A percentile compares a stretch with the other conserved stretches of the same genome.
Evolutionary conservation across 2,329 filamentous ascomycete species (phyloP).

Genomic region (Hymenotorrendiella dingleyae): DNA sequence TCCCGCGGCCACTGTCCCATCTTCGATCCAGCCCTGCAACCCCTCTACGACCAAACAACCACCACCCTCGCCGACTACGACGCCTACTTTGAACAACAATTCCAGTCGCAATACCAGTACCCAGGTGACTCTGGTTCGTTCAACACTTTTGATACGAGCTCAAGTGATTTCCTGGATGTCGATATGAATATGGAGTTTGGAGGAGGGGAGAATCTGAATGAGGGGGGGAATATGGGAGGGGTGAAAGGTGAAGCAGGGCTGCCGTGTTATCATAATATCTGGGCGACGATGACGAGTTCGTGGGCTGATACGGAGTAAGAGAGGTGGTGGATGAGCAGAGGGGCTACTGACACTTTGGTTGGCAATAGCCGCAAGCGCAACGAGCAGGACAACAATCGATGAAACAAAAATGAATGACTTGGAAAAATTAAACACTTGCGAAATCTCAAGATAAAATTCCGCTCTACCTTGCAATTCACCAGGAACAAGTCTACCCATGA

Average conservation of each 20-base stretch:
- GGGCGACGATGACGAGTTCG: slow-evolving; percentile 27
- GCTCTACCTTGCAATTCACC: too few relatives aligned
- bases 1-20: slow-evolving; percentile 21
- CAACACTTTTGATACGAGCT: not conserved
- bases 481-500: too few relatives aligned
- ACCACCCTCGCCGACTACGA: not conserved
- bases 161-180: not conserved
- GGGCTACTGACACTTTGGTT: too few relatives aligned
- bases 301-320: too few relatives aligned
- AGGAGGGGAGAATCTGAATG: not conserved
- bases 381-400: too few relatives aligned
- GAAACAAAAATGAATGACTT: too few relatives aligned
- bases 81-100: slow-evolving; percentile 1
- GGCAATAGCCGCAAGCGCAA: too few relatives aligned
- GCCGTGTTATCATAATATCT: slow-evolving; percentile 20
- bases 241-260: not conserved
- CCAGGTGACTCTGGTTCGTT: slow-evolving; percentile 1
- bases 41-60: slow-evolving; percentile 10
- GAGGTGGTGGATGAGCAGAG: too few relatives aligned
- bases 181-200: not conserved
- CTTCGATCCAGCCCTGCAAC: slow-evolving; percentile 14
- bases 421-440: too few relatives aligned
- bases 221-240: not conserved
- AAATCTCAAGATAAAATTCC: too few relatives aligned
- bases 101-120: slow-evolving; percentile 8